These are phyloP conservation scores for Chalara sp. DNA, from an alignment of 2,329 filamentous ascomycete genomes.

Conservation along the genomic window DNA sequence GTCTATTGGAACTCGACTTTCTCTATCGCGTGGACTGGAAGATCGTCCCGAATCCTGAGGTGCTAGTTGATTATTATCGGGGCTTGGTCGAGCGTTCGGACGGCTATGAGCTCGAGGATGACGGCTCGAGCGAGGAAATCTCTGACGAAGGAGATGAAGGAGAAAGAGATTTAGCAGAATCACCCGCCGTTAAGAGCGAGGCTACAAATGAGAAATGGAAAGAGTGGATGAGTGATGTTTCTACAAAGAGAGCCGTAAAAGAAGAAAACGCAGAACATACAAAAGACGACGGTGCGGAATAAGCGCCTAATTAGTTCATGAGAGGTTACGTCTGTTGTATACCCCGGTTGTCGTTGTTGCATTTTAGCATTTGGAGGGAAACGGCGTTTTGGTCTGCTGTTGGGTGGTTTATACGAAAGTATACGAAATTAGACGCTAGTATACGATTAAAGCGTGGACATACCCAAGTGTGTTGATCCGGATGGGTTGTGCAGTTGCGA, in stretches of 20 bases:
- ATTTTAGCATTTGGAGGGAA: constrained; percentile 10
- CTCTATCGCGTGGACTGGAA: constrained; percentile 90
- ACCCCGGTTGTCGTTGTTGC: constrained; percentile 14
- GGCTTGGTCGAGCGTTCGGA: constrained; percentile 68
- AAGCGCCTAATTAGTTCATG: not conserved
- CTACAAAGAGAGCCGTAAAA: constrained; percentile 12
- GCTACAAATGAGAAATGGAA: constrained; percentile 22
- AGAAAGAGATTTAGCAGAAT: constrained; percentile 28
- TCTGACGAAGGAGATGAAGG: constrained; percentile 22
- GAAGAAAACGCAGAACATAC: constrained; percentile 1
- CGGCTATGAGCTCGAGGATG: constrained; percentile 45
- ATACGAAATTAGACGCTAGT: not conserved
- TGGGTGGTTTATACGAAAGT: not conserved
- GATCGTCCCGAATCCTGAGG: constrained; percentile 92
- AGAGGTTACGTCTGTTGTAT: constrained; percentile 6
- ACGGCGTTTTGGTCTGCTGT: constrained; percentile 12
- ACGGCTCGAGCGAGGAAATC: constrained; percentile 15
- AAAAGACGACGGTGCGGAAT: constrained; percentile 1
- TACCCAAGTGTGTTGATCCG: too few relatives aligned
- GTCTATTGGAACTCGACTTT: constrained; percentile 88
- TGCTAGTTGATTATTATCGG: constrained; percentile 86
- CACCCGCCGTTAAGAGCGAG: constrained; percentile 25
- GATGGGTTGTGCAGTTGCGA: not conserved
- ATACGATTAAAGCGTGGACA: too few relatives aligned
- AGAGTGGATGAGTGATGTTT: constrained; percentile 24